Evolutionary conservation across 179 eudicot genomes (phyloP), one percentile per base, ranked within the genome.

Genomic region (Beta lomatogona): DNA sequence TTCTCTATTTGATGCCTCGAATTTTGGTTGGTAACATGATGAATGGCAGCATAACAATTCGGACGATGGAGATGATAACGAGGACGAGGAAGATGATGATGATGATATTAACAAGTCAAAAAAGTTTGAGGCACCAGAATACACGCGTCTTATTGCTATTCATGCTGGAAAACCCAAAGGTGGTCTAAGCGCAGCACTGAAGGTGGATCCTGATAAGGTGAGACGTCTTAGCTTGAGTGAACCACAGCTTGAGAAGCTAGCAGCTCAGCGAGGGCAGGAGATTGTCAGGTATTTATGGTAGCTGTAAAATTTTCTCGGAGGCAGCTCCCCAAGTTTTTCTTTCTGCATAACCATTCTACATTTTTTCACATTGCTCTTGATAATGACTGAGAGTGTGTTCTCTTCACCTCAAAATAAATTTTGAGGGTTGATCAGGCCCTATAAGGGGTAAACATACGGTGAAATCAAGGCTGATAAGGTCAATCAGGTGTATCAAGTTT

Each of bases 171-270:
- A 96, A 81, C 97, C 97, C 18, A 93, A 92, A 82, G 99, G 99
- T 73, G 99, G 94, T 78, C 82, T 96, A 69, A 16, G 79, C 10
- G 97, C 83, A 64, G 97, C 97, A 88, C 82, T 96, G 75, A 89
- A 70, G 77, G 90, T 91, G 71, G 94, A 91, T 77, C 94, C 91
- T 54, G 75, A 93, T 76, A 93, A 90, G 90, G 98, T 94, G 78
- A 93, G 97, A 81, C 97, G 98, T 41, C 99, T 96, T 84, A 96
- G 99, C 86, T 88, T 96, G 88, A 96, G 99, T 74, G 99, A 96
- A 86, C 91, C 64, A 71, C 90, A 96, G 87, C 95, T 96, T 82
- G 93, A 88, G 75, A 94, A 93, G 83, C 97, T 93, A 77, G 89
- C 81, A 25, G 63, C 55, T 72, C 84, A 80, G 66, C 87, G 94